These are phyloP conservation scores for Chaetomiaceae sp. DNA, from an alignment of 2,329 filamentous ascomycete genomes.

Conservation along the genomic window DNA sequence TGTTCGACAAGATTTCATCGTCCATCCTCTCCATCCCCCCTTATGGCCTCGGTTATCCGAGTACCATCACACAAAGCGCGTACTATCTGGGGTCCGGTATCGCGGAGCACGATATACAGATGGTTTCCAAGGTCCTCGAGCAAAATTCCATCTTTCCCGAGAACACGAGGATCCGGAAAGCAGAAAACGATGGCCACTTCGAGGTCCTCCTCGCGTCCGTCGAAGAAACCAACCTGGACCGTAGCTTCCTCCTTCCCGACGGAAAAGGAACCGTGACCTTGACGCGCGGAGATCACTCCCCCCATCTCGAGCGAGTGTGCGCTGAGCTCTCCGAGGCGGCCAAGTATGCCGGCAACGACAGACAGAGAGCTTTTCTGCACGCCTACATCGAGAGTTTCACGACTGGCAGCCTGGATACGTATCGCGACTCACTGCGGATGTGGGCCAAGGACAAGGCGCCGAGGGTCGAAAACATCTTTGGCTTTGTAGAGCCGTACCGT, in stretches of 20 bases:
- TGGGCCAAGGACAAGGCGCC: conserved; percentile 58
- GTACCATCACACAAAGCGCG: conserved; percentile 45
- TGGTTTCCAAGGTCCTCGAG: conserved; percentile 47
- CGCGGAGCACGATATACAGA: conserved; percentile 47
- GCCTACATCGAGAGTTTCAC: conserved; percentile 52
- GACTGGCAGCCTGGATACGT: conserved; percentile 49
- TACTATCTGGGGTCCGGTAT: conserved; percentile 54
- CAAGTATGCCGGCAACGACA: conserved; percentile 47
- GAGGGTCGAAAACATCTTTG: conserved; percentile 53
- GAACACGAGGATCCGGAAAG: conserved; percentile 50
- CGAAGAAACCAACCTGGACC: conserved; percentile 10
- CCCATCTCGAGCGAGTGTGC: conserved; percentile 46
- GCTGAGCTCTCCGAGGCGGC: conserved; percentile 43
- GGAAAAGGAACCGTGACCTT: background rate
- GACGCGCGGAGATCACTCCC: conserved; percentile 50
- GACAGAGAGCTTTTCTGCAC: conserved; percentile 46
- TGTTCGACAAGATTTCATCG: conserved; percentile 40
- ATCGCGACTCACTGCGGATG: conserved; percentile 48
- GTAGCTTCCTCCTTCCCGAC: background rate
- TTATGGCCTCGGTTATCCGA: conserved; percentile 53
- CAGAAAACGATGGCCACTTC: conserved; percentile 34
- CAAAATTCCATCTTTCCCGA: conserved; percentile 48
- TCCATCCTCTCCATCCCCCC: conserved; percentile 45
- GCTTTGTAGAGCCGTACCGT: conserved; percentile 60
- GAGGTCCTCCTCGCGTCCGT: conserved; percentile 41